Base-by-base conservation (phyloP, 331 rosid genomes). In the Quercus tomentella region DNA sequence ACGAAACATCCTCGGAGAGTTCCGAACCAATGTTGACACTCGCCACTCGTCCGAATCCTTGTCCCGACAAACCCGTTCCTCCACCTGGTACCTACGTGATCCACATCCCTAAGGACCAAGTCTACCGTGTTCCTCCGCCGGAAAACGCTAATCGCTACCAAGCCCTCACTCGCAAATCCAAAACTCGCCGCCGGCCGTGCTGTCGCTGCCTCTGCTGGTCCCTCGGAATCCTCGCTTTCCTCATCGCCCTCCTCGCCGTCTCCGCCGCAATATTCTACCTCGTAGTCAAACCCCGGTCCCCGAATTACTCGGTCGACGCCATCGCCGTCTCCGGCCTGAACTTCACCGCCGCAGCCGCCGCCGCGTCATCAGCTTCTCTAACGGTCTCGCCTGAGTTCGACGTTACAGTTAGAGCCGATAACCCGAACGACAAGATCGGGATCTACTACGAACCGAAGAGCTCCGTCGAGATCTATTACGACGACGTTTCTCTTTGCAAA, bases 111-210 rank as follows among this genome's bases (percentile, higher is more conserved):
- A 94, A 89, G 81, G 96, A 94, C 81, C 90, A 86, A 75, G 84
- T 92, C 82, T 90, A 89, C 86, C 96, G 94, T 60, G 84, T 92
- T 26, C 98, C 97, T 14, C 97, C 97, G 12, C 94, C 90, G 6
- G 97, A 89, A 74, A 94, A 92, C 37, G 86, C 94, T 3, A 61
- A 70, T 35, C 91, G 88, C 45, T 87, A 74, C 84, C 25, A 89
- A 18, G 71, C 69, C 4, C 89, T 85, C 84, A 20, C 90, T 83
- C 62, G 72, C 79, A 82, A 61, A 54, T 82, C 78, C 10, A 7
- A 77, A 16, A 8, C 45, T 41, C 82, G 76, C 79, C 87, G 79
- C 4, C 22, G 65, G 73, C 58, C 82, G 0, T 81, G 84, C 82
- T 76, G 88, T 69, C 22, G 68, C 72, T 86, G 92, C 81, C 52